Base-by-base conservation (phyloP, 805 yeast genomes). In the Candida germanica region DNA sequence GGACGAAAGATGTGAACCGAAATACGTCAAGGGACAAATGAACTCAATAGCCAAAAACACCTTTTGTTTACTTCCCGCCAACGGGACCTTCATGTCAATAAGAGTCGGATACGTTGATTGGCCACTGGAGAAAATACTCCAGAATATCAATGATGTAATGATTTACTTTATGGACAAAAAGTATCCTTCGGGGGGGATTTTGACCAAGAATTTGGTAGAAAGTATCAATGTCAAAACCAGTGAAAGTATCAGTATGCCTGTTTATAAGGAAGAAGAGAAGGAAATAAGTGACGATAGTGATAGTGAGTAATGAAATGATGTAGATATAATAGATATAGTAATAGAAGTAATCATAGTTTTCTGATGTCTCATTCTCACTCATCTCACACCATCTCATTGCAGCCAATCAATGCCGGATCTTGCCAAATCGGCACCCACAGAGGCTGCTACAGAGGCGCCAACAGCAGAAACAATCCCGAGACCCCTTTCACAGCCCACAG, bases 241-340 rank as follows among this genome's bases (percentile, higher is more conserved):
- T 30, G 81, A 77, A 26, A 81, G 89, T 57, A 67, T 71, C 12
- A 76, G 85, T 54, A 60, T 84, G 46, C 91, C 89, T 1, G 61
- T 82, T 13, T 31, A 30, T 26, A 25, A 27, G 31, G 21, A 15
- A 6, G 14, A 30, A 11, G 17, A 31, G 25, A 27, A 31, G 21
- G 33, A 31, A 8, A 11, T 4, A 20, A 16, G 6, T 11, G 19
- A 11, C 6, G 33, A 31, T 15, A 31, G 33, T 23, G 27, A 23
- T 22, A 31, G 33, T 23, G 33, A 31, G n/a, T 22, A 23, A 25
- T 19, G 28, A n/a, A n/a, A n/a, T n/a, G n/a, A n/a, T n/a, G n/a
- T n/a, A n/a, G n/a, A n/a, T n/a, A n/a, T n/a, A 25, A 27, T 27
- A 27, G 30, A 12, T 10, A 14, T 29, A 18, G 17, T 11, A 11